A percentile compares a stretch with the other conserved stretches of the same genome.
phyloP scores from a whole-genome alignment of 164 flowering plant genomes.

The Berberis vulgaris region DNA sequence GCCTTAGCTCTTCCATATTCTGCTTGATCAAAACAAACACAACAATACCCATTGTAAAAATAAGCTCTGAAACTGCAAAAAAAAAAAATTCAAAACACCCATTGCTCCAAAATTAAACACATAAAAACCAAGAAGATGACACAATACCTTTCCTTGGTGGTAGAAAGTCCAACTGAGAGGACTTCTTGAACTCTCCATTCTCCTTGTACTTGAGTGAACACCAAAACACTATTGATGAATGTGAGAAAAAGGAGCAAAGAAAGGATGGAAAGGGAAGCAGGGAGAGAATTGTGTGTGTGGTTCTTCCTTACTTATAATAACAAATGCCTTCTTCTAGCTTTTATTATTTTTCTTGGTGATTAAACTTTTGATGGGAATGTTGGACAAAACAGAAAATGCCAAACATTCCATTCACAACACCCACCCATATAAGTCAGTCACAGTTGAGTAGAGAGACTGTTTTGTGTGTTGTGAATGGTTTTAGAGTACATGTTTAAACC shows the following conservation, averaged over 20 bases:
- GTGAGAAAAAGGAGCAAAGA: not conserved
- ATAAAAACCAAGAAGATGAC: not conserved
- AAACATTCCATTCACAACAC: not conserved
- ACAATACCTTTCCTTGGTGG: conserved; percentile 70
- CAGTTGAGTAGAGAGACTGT: not conserved
- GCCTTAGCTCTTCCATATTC: conserved; percentile 52
- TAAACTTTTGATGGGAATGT: not conserved
- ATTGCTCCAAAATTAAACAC: not conserved
- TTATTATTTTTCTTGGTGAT: conserved; percentile 2
- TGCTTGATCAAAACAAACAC: conserved; percentile 12
- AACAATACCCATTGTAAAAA: not conserved
- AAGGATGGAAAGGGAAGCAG: not conserved
- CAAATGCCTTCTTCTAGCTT: not conserved
- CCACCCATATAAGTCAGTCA: not conserved
- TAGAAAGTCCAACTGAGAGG: conserved; percentile 43
- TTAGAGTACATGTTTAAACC: not conserved
- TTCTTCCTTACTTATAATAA: conserved; percentile 8
- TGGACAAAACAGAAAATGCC: conserved; percentile 8
- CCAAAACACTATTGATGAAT: not conserved
- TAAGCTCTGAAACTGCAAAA: not conserved
- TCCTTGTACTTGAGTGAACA: not conserved
- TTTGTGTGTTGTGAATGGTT: not conserved
- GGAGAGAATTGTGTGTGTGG: not conserved
- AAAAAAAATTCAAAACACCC: not conserved
- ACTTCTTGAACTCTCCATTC: conserved; percentile 43